Evolutionary conservation across 495 filamentous ascomycete species (phyloP).

Genomic region (Penicillium argentinense): DNA sequence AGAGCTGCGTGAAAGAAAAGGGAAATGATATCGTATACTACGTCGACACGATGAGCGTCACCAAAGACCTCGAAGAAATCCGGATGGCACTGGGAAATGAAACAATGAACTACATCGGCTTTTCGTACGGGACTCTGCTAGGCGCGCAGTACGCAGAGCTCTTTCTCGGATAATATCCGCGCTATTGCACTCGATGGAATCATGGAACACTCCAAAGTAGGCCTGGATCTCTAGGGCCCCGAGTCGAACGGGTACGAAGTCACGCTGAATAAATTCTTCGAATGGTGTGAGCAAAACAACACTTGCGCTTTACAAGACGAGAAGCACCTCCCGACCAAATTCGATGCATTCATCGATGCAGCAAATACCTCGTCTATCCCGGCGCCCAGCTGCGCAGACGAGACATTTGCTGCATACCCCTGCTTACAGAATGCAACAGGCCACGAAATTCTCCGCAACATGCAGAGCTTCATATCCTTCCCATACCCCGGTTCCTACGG

Average conservation of each 20-base stretch:
- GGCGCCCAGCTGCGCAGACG: neutral
- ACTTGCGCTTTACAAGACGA: neutral
- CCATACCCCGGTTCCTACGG: neutral
- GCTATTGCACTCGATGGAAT: slow-evolving; percentile 44
- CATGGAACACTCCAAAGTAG: slow-evolving; percentile 33
- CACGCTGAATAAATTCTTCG: slow-evolving; percentile 35
- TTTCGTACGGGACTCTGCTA: slow-evolving; percentile 61
- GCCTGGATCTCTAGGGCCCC: neutral
- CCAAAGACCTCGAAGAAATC: slow-evolving; percentile 43
- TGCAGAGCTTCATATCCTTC: neutral
- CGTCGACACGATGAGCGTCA: slow-evolving; percentile 42
- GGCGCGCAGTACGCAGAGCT: slow-evolving; percentile 48
- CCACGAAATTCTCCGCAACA: neutral
- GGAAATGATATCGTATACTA: neutral
- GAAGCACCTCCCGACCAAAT: neutral
- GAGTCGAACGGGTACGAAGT: slow-evolving; percentile 19
- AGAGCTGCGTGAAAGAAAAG: slow-evolving; percentile 18
- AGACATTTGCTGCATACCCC: neutral
- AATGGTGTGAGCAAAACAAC: slow-evolving; percentile 27
- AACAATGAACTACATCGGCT: slow-evolving; percentile 54
- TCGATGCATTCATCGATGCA: neutral
- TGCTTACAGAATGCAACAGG: neutral
- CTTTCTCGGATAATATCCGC: slow-evolving; percentile 39
- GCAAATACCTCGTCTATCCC: neutral
- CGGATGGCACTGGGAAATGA: slow-evolving; percentile 36